Evolutionary conservation across 2,329 filamentous ascomycete species (phyloP), one percentile per base, ranked within the genome.

Genomic region (Gyromitra esculenta): DNA sequence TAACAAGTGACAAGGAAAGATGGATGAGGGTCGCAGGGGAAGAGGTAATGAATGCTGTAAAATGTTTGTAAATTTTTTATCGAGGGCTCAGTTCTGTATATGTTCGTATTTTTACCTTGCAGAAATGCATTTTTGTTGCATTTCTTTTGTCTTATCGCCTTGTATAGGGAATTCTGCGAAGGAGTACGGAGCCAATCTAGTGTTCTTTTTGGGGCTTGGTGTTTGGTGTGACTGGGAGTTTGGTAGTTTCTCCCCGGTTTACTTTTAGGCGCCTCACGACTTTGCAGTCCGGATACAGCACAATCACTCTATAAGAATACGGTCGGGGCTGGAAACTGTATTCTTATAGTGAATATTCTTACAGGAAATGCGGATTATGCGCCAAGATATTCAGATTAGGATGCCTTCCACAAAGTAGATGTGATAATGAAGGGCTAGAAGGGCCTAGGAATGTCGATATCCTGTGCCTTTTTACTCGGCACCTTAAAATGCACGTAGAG

Each of bases 11-110:
- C 18, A 78, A 74, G 65, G 75, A 77, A 63, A 77, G 65, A n/a
- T 71, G 75, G 77, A 66, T 45, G 11, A 75, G 70, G 56, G 56
- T 78, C 35, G 77, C 59, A 21, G 52, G 75, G 60, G 63, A 78
- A 43, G 74, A 78, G 43, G 75, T 78, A 68, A 62, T 71, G 52
- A 66, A 60, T 60, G 75, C 75, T 41, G 64, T 78, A 21, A 60
- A 60, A 68, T 60, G 52, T 57, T 48, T 76, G 39, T 75, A 70
- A 60, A 59, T 21, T 11, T 67, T 57, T 59, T 63, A 8, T 56
- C 21, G 18, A 59, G 18, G 13, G 13, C 11, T 21, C 15, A 62
- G 9, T 50, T 54, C 2, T 64, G 21, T 63, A 63, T 64, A 45
- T 68, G 21, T 57, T 54, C 18, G 1, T 31, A 54, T 37, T 21